Percentiles rank a stretch among this genome's conserved stretches.
phyloP scores from a whole-genome alignment of 164 flowering plant species.

The Cinnamomum micranthum region DNA sequence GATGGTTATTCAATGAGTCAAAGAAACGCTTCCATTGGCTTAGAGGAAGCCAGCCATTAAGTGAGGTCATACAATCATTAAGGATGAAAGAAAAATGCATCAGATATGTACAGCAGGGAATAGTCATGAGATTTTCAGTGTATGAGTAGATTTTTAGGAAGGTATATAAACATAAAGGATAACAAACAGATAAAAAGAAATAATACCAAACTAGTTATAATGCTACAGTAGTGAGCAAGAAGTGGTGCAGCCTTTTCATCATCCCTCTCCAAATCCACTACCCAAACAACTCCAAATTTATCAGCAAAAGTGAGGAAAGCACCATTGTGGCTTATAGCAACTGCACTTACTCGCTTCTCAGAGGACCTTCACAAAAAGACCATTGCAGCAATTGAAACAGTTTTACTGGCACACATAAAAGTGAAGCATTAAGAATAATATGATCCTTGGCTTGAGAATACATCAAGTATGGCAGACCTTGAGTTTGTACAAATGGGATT shows the following conservation, averaged over 20 bases:
- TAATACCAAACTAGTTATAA: slow-evolving; percentile 83
- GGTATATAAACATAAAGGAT: neutral
- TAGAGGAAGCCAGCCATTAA: no score
- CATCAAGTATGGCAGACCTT: neutral
- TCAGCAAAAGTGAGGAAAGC: slow-evolving; percentile 77
- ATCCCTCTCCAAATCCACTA: slow-evolving; percentile 35
- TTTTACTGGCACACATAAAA: neutral
- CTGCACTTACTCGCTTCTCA: slow-evolving; percentile 94
- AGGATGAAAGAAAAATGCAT: no score
- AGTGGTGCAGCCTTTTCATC: slow-evolving; percentile 58
- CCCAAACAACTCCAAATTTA: slow-evolving; percentile 95
- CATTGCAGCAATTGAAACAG: slow-evolving; percentile 7
- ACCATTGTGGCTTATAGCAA: slow-evolving; percentile 70
- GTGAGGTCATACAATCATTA: no score
- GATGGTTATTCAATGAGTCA: no score
- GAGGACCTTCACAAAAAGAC: slow-evolving; percentile 45
- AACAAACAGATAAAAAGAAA: neutral
- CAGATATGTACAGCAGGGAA: no score
- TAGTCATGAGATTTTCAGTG: neutral
- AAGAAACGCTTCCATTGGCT: no score
- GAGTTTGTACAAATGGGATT: neutral
- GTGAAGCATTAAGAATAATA: neutral
- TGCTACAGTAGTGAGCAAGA: slow-evolving; percentile 91
- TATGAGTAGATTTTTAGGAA: neutral
- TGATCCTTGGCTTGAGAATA: neutral